A percentile compares a stretch with the other conserved stretches of the same genome.
phyloP scores from a whole-genome alignment of 768 basidiomycete species.

The Piloderma croceum region DNA sequence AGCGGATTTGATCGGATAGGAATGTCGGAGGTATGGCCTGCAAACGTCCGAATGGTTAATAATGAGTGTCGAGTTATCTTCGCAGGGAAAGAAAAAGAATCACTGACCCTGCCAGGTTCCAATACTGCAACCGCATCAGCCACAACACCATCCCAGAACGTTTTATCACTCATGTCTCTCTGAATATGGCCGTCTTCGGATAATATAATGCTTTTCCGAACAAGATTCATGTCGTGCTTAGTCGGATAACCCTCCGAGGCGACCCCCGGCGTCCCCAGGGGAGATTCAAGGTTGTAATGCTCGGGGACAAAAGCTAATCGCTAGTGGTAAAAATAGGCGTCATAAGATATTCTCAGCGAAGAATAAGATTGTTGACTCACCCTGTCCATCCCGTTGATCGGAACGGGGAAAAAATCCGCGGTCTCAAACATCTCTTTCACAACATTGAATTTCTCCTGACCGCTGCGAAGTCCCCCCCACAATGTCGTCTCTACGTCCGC shows the following conservation, averaged over 20 bases:
- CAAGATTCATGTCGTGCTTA: not conserved
- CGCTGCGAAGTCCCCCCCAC: not conserved
- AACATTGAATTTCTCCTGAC: not conserved
- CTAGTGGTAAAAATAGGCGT: not conserved
- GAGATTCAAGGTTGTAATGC: not conserved
- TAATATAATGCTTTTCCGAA: slow-evolving; percentile 1
- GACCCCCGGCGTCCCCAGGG: not conserved
- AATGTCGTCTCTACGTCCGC: not conserved
- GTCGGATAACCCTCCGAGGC: slow-evolving; percentile 1
- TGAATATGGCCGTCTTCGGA: not conserved
- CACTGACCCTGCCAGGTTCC: not conserved
- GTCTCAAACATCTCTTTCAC: not conserved
- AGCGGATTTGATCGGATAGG: too few relatives aligned
- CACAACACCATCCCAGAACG: slow-evolving; percentile 4
- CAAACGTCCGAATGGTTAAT: too few relatives aligned
- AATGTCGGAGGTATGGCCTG: too few relatives aligned
- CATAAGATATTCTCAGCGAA: not conserved
- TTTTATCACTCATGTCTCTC: not conserved
- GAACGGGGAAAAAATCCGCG: not conserved
- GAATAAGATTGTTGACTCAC: not conserved
- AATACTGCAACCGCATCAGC: not conserved
- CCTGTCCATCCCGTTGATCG: not conserved
- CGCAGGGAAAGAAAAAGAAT: too few relatives aligned
- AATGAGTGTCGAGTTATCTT: too few relatives aligned
- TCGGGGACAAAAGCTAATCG: not conserved